Evolutionary conservation across 1,284 basidiomycete genomes (phyloP), one percentile per base, ranked within the genome.

Genomic region (Meripilus lineatus): DNA sequence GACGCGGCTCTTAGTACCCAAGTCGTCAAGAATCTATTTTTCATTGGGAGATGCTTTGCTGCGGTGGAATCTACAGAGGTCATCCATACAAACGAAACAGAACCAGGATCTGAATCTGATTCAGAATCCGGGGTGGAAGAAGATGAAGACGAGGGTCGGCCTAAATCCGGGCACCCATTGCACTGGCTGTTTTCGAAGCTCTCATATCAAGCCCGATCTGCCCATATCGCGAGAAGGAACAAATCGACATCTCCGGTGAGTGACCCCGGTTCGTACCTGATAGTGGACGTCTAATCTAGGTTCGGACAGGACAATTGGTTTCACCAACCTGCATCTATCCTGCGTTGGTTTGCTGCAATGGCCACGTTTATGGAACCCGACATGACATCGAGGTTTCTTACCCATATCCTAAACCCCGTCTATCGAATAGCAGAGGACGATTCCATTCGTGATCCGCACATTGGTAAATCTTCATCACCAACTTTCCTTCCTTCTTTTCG

Each of bases 331-430:
- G 65, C 84, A 6, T 81, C 90, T 0, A 79, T 89, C 41, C 64
- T 98, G 36, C 84, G 89, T n/a, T 95, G 92, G 84, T 96, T 97
- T 57, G 94, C 93, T 1, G 93, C 93, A 0, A 91, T 96, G 78
- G 67, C 79, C 3, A 82, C 85, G 6, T 69, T 80, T 56, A 79
- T 98, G 69, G 75, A 81, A 1, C 54, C 70, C 1, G 50, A 58
- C 0, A 65, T 72, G 28, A 67, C 90, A 0, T 79, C 84, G 50
- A 68, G 65, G 10, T 94, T 89, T 67, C 70, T 96, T 28, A 73
- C 84, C 1, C 92, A 96, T 57, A 84, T 97, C 32, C 70, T 98
- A 20, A 83, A 82, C 4, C 94, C 94, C 0, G 67, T 95, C 1
- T 90, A 95, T 62, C 84, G 93, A 14, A 77, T 98, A 38, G 71